Evolutionary conservation across 345 rosid genomes (phyloP).

Genomic region (Salix caprea): DNA sequence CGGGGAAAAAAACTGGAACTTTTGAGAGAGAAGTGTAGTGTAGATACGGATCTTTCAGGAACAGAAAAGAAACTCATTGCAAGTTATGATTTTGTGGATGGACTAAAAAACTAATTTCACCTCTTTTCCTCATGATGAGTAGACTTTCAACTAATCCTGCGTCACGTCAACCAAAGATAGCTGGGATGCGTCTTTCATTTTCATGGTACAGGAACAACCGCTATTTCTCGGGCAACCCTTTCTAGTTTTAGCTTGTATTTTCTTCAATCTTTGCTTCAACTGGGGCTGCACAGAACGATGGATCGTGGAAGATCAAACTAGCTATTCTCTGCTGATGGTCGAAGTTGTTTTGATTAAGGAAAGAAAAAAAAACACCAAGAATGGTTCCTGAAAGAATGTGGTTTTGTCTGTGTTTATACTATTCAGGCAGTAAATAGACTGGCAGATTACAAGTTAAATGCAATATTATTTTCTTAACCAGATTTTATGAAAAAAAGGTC

Average conservation of each 20-base stretch:
- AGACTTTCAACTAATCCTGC: conserved; percentile 19
- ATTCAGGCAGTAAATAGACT: too few relatives aligned
- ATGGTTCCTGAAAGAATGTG: too few relatives aligned
- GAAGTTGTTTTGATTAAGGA: not conserved
- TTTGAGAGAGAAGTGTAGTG: too few relatives aligned
- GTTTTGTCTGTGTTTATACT: too few relatives aligned
- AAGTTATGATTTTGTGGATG: too few relatives aligned
- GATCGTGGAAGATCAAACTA: not conserved
- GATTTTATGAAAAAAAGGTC: too few relatives aligned
- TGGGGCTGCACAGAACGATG: not conserved
- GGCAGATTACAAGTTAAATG: too few relatives aligned
- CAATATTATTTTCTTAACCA: too few relatives aligned
- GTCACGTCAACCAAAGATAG: not conserved
- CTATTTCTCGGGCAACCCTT: not conserved
- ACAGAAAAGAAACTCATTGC: too few relatives aligned
- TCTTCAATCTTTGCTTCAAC: not conserved
- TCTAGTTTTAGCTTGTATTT: not conserved
- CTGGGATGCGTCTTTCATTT: not conserved
- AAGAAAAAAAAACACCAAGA: not conserved
- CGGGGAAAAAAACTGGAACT: too few relatives aligned
- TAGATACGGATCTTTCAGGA: too few relatives aligned
- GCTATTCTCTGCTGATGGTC: not conserved
- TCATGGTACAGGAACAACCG: not conserved
- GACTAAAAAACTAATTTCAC: too few relatives aligned
- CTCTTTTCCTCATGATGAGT: conserved; percentile 16